phyloP scores from a whole-genome alignment of 2,329 filamentous ascomycete species.

The Trichoderma sp. region DNA sequence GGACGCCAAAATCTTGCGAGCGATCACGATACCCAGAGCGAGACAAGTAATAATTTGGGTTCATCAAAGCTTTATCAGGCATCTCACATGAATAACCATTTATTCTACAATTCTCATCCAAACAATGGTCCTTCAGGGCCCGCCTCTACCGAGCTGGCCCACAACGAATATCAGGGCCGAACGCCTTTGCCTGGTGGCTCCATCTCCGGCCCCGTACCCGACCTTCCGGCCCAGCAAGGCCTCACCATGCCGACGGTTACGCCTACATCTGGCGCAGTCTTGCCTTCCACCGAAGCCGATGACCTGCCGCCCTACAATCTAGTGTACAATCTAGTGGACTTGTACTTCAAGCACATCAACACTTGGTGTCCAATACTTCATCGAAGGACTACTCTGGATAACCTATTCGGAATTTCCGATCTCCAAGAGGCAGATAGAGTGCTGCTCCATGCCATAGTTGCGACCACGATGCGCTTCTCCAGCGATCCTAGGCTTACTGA shows the following conservation, averaged over 20 bases:
- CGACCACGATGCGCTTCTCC: conserved; percentile 81
- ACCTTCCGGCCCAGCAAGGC: conserved; percentile 41
- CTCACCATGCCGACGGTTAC: conserved; percentile 56
- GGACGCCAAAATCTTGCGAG: conserved; percentile 52
- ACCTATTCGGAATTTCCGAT: conserved; percentile 72
- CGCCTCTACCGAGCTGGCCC: neutral
- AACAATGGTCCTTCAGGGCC: neutral
- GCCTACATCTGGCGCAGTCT: conserved; percentile 43
- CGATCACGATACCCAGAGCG: conserved; percentile 55
- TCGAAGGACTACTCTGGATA: conserved; percentile 74
- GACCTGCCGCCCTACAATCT: conserved; percentile 73
- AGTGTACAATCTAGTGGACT: conserved; percentile 67
- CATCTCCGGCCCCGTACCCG: conserved; percentile 39
- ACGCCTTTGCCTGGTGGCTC: neutral
- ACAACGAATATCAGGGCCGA: neutral
- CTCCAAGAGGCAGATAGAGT: conserved; percentile 80
- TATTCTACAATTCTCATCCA: conserved; percentile 34
- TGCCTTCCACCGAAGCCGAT: conserved; percentile 52
- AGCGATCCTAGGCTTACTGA: conserved; percentile 71
- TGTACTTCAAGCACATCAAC: conserved; percentile 78
- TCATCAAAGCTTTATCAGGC: conserved; percentile 49
- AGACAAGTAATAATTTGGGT: conserved; percentile 46
- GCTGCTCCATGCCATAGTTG: conserved; percentile 82
- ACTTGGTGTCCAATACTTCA: conserved; percentile 91
- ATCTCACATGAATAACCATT: conserved; percentile 53